Percentiles rank a stretch among this genome's conserved stretches.
phyloP scores from a whole-genome alignment of 495 filamentous ascomycete genomes.

The Polyplosphaeria fusca region DNA sequence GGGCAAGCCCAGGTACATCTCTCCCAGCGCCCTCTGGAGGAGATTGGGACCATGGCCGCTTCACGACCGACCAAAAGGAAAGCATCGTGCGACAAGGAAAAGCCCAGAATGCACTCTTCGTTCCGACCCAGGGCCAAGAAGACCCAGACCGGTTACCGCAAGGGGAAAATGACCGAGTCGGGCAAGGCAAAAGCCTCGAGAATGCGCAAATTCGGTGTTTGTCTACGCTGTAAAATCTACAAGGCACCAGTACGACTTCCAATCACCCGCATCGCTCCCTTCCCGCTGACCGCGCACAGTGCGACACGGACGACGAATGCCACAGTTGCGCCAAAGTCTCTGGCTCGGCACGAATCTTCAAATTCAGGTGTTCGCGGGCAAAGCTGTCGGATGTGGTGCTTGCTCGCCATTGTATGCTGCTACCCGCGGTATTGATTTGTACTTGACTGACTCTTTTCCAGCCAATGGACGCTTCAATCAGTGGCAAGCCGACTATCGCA shows the following conservation, averaged over 20 bases:
- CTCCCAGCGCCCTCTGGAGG: no score
- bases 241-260: conserved; percentile 20
- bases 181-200: conserved; percentile 2
- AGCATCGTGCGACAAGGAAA: not conserved
- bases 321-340: conserved; percentile 5
- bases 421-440: not conserved
- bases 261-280: not conserved
- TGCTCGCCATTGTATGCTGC: conserved; percentile 27
- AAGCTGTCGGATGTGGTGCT: conserved; percentile 15
- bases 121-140: not conserved
- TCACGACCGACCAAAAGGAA: no score
- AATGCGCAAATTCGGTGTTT: conserved; percentile 20
- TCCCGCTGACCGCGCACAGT: conserved; percentile 18
- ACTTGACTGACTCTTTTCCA: conserved; percentile 1
- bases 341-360: conserved; percentile 22
- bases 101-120: not conserved
- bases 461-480: conserved; percentile 30
- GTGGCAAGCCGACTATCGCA: conserved; percentile 7
- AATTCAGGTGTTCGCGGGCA: conserved; percentile 20
- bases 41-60: no score
- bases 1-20: no score
- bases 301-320: conserved; percentile 25
- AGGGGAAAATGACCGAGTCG: conserved; percentile 3
- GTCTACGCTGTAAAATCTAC: conserved; percentile 30
- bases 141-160: conserved; percentile 2